These are phyloP conservation scores for Eurotiales sp. DNA, from an alignment of 2,329 filamentous ascomycete genomes.

Conservation along the genomic window DNA sequence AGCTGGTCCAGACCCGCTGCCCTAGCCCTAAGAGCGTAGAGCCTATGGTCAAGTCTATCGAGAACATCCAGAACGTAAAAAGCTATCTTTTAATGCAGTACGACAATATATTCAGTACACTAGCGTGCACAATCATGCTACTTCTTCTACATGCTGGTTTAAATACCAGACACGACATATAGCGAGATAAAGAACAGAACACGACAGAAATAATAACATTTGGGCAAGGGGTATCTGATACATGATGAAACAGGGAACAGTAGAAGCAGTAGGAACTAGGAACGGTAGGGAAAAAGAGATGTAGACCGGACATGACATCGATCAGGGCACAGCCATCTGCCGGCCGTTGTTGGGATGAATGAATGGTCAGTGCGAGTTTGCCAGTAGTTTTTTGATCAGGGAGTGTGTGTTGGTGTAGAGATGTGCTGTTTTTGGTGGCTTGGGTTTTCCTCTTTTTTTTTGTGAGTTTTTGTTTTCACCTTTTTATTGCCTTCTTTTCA, in stretches of 20 bases:
- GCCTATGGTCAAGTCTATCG: no score
- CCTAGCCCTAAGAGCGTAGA: no score
- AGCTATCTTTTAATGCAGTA: no score
- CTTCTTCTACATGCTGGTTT: no score
- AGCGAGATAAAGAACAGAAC: background rate
- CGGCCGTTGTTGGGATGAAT: no score
- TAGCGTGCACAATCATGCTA: no score
- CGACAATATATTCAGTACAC: no score
- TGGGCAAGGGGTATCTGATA: slow-evolving; percentile 10
- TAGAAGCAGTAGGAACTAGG: background rate
- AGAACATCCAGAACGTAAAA: no score
- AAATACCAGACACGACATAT: no score
- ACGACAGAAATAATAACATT: background rate
- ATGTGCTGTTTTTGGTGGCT: background rate
- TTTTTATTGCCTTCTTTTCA: background rate
- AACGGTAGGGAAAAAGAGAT: background rate
- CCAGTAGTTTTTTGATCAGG: background rate
- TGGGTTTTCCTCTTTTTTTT: background rate
- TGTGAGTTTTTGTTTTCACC: no score
- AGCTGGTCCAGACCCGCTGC: slow-evolving; percentile 6
- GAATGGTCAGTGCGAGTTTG: background rate
- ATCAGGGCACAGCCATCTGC: background rate
- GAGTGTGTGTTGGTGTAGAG: background rate
- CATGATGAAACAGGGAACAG: background rate
- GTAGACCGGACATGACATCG: background rate